A percentile compares a stretch with the other conserved stretches of the same genome.
These are phyloP conservation scores for Carex sylvatica DNA, from an alignment of 202 grass and related monocot species.

Conservation along the genomic window DNA sequence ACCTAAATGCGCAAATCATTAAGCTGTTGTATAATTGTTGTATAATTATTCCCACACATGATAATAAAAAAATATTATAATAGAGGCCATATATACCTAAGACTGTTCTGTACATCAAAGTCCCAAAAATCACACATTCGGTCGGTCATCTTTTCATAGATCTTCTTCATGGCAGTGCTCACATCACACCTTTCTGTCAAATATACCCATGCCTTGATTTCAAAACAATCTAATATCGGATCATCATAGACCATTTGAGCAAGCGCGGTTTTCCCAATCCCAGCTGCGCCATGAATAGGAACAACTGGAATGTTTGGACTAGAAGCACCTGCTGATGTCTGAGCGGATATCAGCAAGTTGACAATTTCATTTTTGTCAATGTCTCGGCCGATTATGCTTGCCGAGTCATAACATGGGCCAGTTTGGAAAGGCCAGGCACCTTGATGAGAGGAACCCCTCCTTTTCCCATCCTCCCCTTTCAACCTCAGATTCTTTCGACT, in stretches of 20 bases:
- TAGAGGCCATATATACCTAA: constrained; percentile 17
- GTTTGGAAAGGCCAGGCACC: background rate
- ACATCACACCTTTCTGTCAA: constrained; percentile 35
- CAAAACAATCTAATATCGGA: constrained; percentile 13
- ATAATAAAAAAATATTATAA: background rate
- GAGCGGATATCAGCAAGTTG: constrained; percentile 10
- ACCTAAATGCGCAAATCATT: background rate
- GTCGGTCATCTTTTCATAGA: constrained; percentile 31
- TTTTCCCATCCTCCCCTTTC: constrained; percentile 9
- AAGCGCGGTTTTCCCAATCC: constrained; percentile 49
- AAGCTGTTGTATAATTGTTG: background rate
- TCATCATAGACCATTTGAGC: constrained; percentile 29
- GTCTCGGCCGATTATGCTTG: constrained; percentile 18
- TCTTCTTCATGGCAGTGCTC: constrained; percentile 27
- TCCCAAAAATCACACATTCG: constrained; percentile 22
- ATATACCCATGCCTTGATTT: constrained; percentile 41
- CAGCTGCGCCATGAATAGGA: constrained; percentile 33
- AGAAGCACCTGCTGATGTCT: background rate
- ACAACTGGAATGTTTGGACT: constrained; percentile 21
- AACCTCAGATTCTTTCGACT: constrained; percentile 11
- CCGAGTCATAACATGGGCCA: background rate
- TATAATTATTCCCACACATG: background rate
- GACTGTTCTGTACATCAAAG: constrained; percentile 35
- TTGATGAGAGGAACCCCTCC: background rate
- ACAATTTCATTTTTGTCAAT: constrained; percentile 35